Evolutionary conservation across 2,329 filamentous ascomycete genomes (phyloP), one percentile per base, ranked within the genome.

Genomic region (Ilyonectria sp.): DNA sequence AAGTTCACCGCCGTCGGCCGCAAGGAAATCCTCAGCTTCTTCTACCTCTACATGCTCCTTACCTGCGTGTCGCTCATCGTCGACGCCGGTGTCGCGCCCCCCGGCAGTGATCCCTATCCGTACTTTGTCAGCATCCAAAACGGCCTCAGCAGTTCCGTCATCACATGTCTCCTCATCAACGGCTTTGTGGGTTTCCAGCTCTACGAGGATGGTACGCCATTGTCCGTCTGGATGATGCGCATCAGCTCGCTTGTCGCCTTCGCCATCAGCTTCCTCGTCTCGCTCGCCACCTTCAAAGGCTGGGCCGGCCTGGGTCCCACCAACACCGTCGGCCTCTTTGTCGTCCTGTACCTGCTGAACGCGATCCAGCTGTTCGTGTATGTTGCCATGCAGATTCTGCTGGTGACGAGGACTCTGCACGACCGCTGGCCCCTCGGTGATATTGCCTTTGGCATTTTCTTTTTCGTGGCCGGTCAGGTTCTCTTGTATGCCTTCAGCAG

Each of bases 111-210:
- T 2, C 89, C 94, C 1, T 98, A 95, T 76, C 92, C 95, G 0
- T 99, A 97, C 85, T 98, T 99, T 78, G 93, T 94, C 71, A 93
- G 94, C 11, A 89, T 92, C 6, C 96, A 99, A 77, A 92, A 92
- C 70, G 96, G 95, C 15, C 86, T 99, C 60, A 86, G 91, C 23
- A 97, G 94, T 40, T 94, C 96, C 1, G 87, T 97, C 31, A 92
- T 96, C 79, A 95, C 94, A 29, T 97, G 93, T 79, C 86, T 99
- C 63, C 85, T 98, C 75, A 95, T 99, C 85, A 98, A 98, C 81
- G 96, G 96, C 49, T 99, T 99, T 78, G 95, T 99, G 60, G 96
- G 96, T 37, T 99, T 99, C 82, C 96, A 98, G 82, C 86, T 99
- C 13, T 99, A 99, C 81, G 96, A 99, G 82, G 96, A 99, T 77